Conservation (phyloP, 495 filamentous ascomycete species). For the Glonium stellatum region DNA sequence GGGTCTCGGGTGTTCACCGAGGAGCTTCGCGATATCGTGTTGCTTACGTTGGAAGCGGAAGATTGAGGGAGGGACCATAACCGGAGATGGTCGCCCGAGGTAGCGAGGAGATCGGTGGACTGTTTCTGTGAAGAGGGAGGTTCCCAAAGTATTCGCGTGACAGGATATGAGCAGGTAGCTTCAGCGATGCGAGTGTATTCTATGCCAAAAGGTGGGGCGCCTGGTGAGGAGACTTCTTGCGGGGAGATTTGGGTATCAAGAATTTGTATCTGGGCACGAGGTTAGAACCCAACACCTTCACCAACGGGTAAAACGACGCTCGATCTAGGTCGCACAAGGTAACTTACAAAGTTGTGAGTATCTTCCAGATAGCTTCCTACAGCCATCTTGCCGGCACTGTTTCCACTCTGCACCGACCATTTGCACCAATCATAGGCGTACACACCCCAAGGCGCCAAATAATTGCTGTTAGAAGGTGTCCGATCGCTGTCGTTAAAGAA, state of each 20-base stretch:
- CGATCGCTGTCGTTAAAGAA: slow-evolving; percentile 42
- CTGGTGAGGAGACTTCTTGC: slow-evolving; percentile 68
- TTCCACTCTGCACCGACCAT: slow-evolving; percentile 74
- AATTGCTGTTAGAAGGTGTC: slow-evolving; percentile 68
- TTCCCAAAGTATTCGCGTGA: slow-evolving; percentile 95
- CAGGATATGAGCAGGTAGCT: slow-evolving; percentile 95
- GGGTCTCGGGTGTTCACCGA: slow-evolving; percentile 53
- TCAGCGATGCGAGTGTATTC: slow-evolving; percentile 95
- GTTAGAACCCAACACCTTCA: slow-evolving; percentile 4
- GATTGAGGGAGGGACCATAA: slow-evolving; percentile 79
- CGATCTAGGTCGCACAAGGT: background rate
- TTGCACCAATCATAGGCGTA: slow-evolving; percentile 99
- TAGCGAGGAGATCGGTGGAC: slow-evolving; percentile 91
- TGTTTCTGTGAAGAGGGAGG: slow-evolving; percentile 95
- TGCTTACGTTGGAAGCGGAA: slow-evolving; percentile 52
- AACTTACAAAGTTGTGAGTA: slow-evolving; percentile 87
- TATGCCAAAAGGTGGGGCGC: slow-evolving; percentile 62
- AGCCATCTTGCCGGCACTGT: slow-evolving; percentile 72
- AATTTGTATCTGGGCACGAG: slow-evolving; percentile 76
- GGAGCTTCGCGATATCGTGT: slow-evolving; percentile 65
- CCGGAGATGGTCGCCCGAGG: slow-evolving; percentile 91
- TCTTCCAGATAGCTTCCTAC: slow-evolving; percentile 96
- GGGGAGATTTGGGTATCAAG: slow-evolving; percentile 72
- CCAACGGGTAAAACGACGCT: too few species aligned
- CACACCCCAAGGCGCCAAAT: slow-evolving; percentile 88